Evolutionary conservation across 164 flowering plant species (phyloP).

Genomic region (Vitis rupestris): DNA sequence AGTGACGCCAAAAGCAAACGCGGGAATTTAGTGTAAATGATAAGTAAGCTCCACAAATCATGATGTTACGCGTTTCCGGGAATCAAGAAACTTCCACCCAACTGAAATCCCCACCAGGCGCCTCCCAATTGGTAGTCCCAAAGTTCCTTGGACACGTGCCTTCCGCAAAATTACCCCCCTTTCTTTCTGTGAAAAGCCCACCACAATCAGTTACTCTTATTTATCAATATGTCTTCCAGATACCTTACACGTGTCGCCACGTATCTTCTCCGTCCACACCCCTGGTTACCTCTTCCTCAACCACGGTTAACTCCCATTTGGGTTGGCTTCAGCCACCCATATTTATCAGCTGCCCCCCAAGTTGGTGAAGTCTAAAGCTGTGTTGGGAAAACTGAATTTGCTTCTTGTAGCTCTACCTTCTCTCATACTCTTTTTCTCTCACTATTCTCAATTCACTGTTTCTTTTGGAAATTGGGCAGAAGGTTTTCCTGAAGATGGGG

Average conservation of each 20-base stretch:
- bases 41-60: not conserved
- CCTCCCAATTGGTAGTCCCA: slow-evolving; percentile 15
- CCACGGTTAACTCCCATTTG: slow-evolving; percentile 18
- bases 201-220: not conserved
- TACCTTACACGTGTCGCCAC: slow-evolving; percentile 26
- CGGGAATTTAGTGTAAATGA: not conserved
- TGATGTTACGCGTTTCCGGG: slow-evolving; percentile 2
- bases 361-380: not conserved
- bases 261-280: slow-evolving; percentile 7
- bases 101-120: slow-evolving; percentile 6
- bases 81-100: slow-evolving; percentile 44
- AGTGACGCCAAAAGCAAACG: not conserved
- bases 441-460: not conserved
- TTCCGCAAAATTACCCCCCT: not conserved
- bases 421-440: not conserved
- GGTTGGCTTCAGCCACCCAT: not conserved
- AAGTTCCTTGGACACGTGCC: slow-evolving; percentile 26
- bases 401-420: too few relatives aligned
- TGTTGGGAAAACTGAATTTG: too few relatives aligned
- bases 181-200: slow-evolving; percentile 2
- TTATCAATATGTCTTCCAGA: not conserved
- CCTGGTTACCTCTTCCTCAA: not conserved
- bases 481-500: slow-evolving; percentile 41
- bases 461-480: not conserved
- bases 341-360: slow-evolving; percentile 6